These are phyloP conservation scores for Colletotrichum lini DNA, from an alignment of 2,329 filamentous ascomycete species.

Conservation along the genomic window DNA sequence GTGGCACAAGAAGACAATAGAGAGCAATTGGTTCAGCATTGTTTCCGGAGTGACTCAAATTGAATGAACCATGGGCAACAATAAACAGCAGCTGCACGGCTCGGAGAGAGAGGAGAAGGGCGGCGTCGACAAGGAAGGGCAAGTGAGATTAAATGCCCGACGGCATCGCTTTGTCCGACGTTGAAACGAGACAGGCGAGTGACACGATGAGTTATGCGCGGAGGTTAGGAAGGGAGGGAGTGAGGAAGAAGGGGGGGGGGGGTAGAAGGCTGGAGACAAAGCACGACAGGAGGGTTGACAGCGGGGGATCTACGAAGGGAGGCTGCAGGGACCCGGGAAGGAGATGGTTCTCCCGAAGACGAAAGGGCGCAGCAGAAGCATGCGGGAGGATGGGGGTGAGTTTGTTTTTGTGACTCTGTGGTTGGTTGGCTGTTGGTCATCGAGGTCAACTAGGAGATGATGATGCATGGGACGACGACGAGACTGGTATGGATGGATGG, in stretches of 20 bases:
- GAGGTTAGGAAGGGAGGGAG: background rate
- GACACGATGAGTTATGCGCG: conserved; percentile 9
- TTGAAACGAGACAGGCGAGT: conserved; percentile 30
- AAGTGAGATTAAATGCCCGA: too few relatives aligned
- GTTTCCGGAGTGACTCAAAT: background rate
- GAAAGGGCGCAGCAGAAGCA: conserved; percentile 12
- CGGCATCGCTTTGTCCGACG: background rate
- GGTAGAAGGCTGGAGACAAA: background rate
- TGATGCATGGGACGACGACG: too few relatives aligned
- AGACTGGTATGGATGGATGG: too few relatives aligned
- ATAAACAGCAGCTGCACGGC: too few relatives aligned
- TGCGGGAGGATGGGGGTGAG: background rate
- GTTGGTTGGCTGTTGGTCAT: background rate
- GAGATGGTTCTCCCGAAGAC: conserved; percentile 17
- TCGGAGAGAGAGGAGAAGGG: too few relatives aligned
- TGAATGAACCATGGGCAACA: background rate
- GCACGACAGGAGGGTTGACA: conserved; percentile 29
- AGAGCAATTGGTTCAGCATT: conserved; percentile 31
- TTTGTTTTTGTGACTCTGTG: background rate
- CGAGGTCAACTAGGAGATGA: background rate
- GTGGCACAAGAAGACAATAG: conserved; percentile 36
- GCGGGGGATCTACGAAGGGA: conserved; percentile 34
- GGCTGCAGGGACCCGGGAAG: conserved; percentile 43
- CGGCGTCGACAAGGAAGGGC: too few relatives aligned
- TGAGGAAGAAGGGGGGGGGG: too few relatives aligned